Evolutionary conservation across 768 basidiomycete genomes (phyloP).

Genomic region (Hericium erinaceus): DNA sequence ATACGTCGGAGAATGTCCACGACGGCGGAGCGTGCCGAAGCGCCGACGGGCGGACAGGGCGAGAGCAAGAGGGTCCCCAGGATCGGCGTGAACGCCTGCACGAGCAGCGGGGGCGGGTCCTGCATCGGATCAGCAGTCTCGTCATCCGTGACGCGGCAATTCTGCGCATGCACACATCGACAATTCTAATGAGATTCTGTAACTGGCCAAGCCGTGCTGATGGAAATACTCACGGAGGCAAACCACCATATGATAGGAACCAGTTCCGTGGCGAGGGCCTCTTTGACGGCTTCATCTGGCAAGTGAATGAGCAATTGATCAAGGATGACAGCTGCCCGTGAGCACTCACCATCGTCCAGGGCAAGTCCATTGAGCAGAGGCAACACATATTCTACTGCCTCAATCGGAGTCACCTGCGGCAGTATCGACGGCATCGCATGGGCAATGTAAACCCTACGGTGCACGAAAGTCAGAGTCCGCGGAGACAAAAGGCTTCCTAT

Average conservation of each 20-base stretch:
- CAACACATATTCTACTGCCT: slow-evolving; percentile 88
- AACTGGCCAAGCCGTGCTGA: not conserved
- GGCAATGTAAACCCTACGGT: slow-evolving; percentile 65
- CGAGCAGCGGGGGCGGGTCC: slow-evolving; percentile 44
- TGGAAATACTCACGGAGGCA: slow-evolving; percentile 29
- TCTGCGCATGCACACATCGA: slow-evolving; percentile 26
- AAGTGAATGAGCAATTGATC: not conserved
- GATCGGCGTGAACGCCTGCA: slow-evolving; percentile 86
- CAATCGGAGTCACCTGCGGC: slow-evolving; percentile 63
- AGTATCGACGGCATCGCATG: slow-evolving; percentile 35
- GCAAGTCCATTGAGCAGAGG: slow-evolving; percentile 83
- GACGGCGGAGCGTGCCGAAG: slow-evolving; percentile 63
- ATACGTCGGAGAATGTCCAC: slow-evolving; percentile 72
- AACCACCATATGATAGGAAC: slow-evolving; percentile 91
- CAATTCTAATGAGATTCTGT: too few species aligned
- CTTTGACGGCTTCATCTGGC: slow-evolving; percentile 79
- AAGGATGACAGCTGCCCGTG: not conserved
- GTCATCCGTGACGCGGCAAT: slow-evolving; percentile 48
- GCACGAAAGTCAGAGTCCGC: not conserved
- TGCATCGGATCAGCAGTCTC: not conserved
- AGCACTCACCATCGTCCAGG: slow-evolving; percentile 67
- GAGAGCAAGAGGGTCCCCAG: slow-evolving; percentile 83
- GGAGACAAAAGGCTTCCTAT: not conserved
- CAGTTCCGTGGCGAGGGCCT: slow-evolving; percentile 75
- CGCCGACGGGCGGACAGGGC: slow-evolving; percentile 63